These are phyloP conservation scores for Pseudogymnoascus destructans DNA, from an alignment of 2,329 filamentous ascomycete genomes.

Conservation along the genomic window DNA sequence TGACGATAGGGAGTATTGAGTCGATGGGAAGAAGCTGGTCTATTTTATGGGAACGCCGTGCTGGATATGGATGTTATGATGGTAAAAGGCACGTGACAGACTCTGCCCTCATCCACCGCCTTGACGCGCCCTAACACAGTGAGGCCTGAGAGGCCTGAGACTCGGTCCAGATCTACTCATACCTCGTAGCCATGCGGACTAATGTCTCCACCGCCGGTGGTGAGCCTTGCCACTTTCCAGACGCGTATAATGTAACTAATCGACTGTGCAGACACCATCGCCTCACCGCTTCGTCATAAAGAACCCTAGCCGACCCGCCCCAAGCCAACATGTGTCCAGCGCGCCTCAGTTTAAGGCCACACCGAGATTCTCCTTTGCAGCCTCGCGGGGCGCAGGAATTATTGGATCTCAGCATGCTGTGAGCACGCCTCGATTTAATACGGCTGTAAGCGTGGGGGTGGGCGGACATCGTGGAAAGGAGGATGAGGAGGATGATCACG, in stretches of 20 bases:
- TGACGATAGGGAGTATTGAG: too few species aligned
- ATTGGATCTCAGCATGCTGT: neutral
- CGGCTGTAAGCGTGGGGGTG: neutral
- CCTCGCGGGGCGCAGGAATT: conserved; percentile 16
- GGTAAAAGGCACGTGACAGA: too few species aligned
- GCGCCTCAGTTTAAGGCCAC: conserved; percentile 26
- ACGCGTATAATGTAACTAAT: conserved; percentile 11
- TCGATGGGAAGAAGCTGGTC: too few species aligned
- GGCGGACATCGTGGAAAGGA: neutral
- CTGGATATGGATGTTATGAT: too few species aligned
- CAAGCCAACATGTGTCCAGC: conserved; percentile 17
- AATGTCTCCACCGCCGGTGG: conserved; percentile 26
- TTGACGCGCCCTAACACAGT: neutral
- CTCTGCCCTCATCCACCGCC: neutral
- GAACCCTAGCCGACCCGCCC: conserved; percentile 17
- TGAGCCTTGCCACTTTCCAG: conserved; percentile 14
- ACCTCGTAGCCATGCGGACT: neutral
- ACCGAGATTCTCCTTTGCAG: conserved; percentile 25
- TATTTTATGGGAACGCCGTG: too few species aligned
- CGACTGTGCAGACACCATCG: conserved; percentile 25
- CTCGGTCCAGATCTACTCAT: neutral
- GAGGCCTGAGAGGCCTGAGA: neutral
- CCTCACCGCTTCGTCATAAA: conserved; percentile 28
- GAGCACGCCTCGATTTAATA: neutral
- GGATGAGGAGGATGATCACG: neutral